Evolutionary conservation across 352 stramenopile species (phyloP).

Genomic region (Phytophthora fragariaefolia): DNA sequence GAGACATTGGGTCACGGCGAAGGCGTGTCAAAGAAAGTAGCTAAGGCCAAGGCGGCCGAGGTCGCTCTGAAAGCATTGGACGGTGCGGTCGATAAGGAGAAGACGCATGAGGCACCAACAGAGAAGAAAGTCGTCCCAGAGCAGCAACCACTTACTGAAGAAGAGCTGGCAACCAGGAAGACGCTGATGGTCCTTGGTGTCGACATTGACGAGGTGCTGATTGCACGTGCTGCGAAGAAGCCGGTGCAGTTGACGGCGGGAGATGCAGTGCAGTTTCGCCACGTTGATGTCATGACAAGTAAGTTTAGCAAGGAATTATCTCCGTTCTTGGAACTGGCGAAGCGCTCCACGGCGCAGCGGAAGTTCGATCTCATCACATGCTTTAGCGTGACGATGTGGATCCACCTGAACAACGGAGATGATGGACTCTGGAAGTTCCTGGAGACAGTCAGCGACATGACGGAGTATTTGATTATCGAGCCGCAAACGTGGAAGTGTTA

Average conservation of each 20-base stretch:
- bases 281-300: slow-evolving; percentile 62
- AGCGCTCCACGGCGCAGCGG: slow-evolving; percentile 37
- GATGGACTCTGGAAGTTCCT: slow-evolving; percentile 80
- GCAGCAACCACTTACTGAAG: slow-evolving; percentile 31
- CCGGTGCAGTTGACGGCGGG: slow-evolving; percentile 27
- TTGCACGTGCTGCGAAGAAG: slow-evolving; percentile 59
- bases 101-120: slow-evolving; percentile 6
- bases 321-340: slow-evolving; percentile 53
- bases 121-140: slow-evolving; percentile 19
- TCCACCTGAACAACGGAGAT: slow-evolving; percentile 87
- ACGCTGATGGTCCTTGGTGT: slow-evolving; percentile 68
- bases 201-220: slow-evolving; percentile 78
- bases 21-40: slow-evolving; percentile 85
- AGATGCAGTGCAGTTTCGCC: slow-evolving; percentile 59
- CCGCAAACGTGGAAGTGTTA: slow-evolving; percentile 90
- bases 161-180: slow-evolving; percentile 41
- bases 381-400: slow-evolving; percentile 91
- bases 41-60: slow-evolving; percentile 76
- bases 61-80: slow-evolving; percentile 42
- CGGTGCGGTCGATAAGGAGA: slow-evolving; percentile 14
- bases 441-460: slow-evolving; percentile 61
- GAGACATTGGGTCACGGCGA: slow-evolving; percentile 54
- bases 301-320: slow-evolving; percentile 52
- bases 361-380: slow-evolving; percentile 79
- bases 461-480: slow-evolving; percentile 79